Conservation (phyloP, 176 grass and related monocot species). For the Oryza glaberrima region DNA sequence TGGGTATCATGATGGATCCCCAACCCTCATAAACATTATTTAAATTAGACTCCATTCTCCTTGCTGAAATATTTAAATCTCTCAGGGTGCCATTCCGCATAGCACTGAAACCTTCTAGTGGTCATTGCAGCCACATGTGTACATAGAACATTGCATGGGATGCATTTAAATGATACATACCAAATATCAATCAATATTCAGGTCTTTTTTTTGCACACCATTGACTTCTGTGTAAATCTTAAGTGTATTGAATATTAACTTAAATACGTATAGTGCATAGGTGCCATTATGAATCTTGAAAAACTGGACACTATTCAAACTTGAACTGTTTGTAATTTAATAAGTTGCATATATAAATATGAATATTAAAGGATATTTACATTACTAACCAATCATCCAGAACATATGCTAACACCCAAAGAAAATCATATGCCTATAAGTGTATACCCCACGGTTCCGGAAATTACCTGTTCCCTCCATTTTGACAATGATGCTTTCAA, state of each 20-base stretch:
- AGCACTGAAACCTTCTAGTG: background rate
- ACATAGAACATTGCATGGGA: background rate
- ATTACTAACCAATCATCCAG: background rate
- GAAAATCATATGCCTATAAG: background rate
- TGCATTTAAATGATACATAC: background rate
- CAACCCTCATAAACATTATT: background rate
- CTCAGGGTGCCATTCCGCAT: background rate
- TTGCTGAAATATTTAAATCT: background rate
- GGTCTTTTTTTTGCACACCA: background rate
- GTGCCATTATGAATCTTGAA: background rate
- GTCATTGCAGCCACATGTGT: background rate
- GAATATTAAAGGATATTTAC: background rate
- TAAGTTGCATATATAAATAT: background rate
- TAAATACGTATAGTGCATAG: background rate
- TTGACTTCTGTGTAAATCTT: background rate
- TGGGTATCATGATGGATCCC: background rate
- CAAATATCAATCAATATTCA: background rate
- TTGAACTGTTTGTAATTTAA: background rate
- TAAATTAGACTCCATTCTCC: background rate
- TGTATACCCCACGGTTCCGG: background rate
- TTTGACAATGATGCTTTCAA: constrained; percentile 63
- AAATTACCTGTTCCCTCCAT: constrained; percentile 79
- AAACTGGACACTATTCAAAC: background rate
- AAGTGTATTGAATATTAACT: no score
- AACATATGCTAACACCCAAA: background rate